phyloP scores from a whole-genome alignment of 2,329 filamentous ascomycete genomes.

The Beauveria brongniartii region DNA sequence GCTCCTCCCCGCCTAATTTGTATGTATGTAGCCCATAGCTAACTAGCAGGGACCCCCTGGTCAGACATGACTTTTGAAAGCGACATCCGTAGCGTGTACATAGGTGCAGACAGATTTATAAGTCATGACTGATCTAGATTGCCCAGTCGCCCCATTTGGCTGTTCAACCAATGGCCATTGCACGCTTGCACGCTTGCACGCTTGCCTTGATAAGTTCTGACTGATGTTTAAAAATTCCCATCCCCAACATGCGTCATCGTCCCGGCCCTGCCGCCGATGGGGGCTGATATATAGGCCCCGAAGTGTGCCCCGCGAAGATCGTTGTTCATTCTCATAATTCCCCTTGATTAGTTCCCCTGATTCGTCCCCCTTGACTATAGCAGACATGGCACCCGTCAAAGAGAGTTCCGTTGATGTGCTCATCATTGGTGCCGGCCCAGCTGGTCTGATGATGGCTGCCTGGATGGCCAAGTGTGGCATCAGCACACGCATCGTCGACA shows the following conservation, averaged over 20 bases:
- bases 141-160: neutral
- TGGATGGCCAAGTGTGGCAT: conserved; percentile 26
- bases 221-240: neutral
- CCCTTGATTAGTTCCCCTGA: neutral
- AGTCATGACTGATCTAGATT: neutral
- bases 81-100: no score
- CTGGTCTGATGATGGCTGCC: conserved; percentile 35
- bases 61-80: no score
- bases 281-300: neutral
- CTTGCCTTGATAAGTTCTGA: neutral
- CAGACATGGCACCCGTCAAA: neutral
- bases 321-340: neutral
- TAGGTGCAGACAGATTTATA: no score
- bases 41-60: no score
- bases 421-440: conserved; percentile 38
- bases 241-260: no score
- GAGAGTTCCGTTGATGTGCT: conserved; percentile 28
- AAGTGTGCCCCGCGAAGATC: neutral
- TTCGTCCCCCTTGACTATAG: neutral
- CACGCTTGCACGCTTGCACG: neutral
- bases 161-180: neutral
- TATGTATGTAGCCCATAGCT: no score
- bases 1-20: no score
- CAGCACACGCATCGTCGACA: conserved; percentile 14
- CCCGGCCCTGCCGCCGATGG: neutral